Base-by-base conservation (phyloP, 148 eudicot species). In the Vaccinium corymbosum region DNA sequence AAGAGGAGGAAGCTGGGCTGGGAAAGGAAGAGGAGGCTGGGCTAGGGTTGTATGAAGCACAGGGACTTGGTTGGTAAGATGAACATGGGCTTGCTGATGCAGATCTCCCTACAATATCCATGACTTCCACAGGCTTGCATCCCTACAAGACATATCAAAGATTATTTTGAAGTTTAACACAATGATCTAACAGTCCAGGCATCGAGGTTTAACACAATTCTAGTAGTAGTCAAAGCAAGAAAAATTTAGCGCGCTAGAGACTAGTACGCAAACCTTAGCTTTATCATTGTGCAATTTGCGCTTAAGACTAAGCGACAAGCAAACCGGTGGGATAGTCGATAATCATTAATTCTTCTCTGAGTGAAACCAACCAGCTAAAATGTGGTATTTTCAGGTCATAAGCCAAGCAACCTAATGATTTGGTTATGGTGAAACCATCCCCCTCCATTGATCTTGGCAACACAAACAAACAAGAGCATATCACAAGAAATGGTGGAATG, bases 31-130 rank as follows among this genome's bases (percentile, higher is more conserved):
- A 94, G 17, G 94, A 83, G 78, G 82, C 61, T 1, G 92, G 92
- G 81, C 97, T 94, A 2, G 90, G 94, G 85, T 91, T 89, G 86
- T 90, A 90, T 73, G 98, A 94, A 27, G 97, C 85, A 80, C 87
- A 80, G 2, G 93, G 93, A 76, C 97, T 94, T 76, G 89, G 90
- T 17, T 90, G 90, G 86, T 92, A 90, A 16, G 98, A 94, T 38
- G 94, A 89, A 84, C 89, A 84, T 42, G 95, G 92, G 76, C 95
- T 94, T 19, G 85, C 89, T 82, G 98, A 88, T 66, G 91, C 76
- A 16, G 94, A 92, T 55, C 93, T 90, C 4, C 93, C 90, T 15
- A 85, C 64, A 6, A 90, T 66, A 73, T 90, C 97, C 89, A 86
- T 80, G 55, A 57, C 83, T 16, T 87, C 90, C 76, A 88, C 74